phyloP scores from a whole-genome alignment of 495 filamentous ascomycete species.

The Pyrenopolyporus hunteri region DNA sequence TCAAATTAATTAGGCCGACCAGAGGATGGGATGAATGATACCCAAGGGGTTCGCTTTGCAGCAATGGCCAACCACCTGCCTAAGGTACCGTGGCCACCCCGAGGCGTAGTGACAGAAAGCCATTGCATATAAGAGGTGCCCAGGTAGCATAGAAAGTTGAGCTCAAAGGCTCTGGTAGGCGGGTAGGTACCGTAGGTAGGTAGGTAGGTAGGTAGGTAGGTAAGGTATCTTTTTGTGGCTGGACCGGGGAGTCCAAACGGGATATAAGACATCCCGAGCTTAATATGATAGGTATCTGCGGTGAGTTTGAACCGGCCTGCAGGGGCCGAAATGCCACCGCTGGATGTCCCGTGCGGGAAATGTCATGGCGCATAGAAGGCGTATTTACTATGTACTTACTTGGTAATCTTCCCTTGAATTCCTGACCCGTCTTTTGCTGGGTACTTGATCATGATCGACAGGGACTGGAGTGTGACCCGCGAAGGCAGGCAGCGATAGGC shows the following conservation, averaged over 20 bases:
- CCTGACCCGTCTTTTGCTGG: constrained; percentile 1
- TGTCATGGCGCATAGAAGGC: constrained; percentile 26
- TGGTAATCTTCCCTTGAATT: too few species aligned
- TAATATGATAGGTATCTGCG: constrained; percentile 9
- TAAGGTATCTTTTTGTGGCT: constrained; percentile 15
- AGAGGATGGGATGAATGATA: constrained; percentile 1
- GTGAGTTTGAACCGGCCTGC: constrained; percentile 20
- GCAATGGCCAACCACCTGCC: neutral
- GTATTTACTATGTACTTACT: too few species aligned
- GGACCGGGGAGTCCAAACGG: constrained; percentile 1
- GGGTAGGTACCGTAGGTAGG: too few species aligned
- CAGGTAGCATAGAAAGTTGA: too few species aligned
- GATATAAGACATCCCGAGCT: constrained; percentile 13
- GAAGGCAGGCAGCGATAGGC: too few species aligned
- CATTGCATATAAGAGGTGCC: too few species aligned
- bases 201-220: neutral
- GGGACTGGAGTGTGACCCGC: too few species aligned
- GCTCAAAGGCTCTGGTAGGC: too few species aligned
- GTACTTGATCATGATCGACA: constrained; percentile 35
- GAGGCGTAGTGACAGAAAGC: constrained; percentile 3
- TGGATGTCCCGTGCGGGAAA: constrained; percentile 15
- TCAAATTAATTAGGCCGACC: constrained; percentile 12
- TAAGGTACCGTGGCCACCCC: neutral
- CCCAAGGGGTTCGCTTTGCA: constrained; percentile 1
- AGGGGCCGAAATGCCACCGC: constrained; percentile 18